phyloP scores from a whole-genome alignment of 768 basidiomycete genomes.

The Mycena polygramma region DNA sequence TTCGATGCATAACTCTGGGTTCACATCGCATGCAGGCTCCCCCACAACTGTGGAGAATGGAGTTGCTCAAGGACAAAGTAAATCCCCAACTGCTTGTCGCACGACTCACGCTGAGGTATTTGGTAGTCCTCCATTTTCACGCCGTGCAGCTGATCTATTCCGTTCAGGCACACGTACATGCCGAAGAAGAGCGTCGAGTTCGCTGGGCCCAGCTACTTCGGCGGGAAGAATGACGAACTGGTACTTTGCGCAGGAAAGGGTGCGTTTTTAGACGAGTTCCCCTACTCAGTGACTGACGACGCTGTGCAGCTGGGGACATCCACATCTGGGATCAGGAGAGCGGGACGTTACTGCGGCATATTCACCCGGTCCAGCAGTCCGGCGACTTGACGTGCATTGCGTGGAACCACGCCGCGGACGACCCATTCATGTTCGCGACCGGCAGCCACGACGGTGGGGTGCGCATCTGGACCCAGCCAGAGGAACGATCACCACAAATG shows the following conservation, averaged over 20 bases:
- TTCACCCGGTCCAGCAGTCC: constrained; percentile 66
- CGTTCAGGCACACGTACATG: constrained; percentile 76
- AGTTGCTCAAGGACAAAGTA: constrained; percentile 69
- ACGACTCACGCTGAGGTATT: constrained; percentile 57
- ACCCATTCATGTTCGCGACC: constrained; percentile 82
- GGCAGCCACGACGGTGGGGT: constrained; percentile 84
- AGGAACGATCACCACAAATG: constrained; percentile 1
- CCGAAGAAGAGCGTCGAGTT: constrained; percentile 78
- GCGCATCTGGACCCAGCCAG: constrained; percentile 74
- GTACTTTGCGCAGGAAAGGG: constrained; percentile 86
- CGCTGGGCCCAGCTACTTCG: constrained; percentile 86
- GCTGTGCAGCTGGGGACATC: constrained; percentile 75
- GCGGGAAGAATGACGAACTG: constrained; percentile 83
- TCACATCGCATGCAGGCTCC: constrained; percentile 61
- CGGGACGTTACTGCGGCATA: constrained; percentile 76
- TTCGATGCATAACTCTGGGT: too few species aligned
- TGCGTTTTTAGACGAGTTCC: constrained; percentile 38
- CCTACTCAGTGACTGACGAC: background rate
- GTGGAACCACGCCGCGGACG: constrained; percentile 78
- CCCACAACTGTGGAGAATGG: constrained; percentile 85
- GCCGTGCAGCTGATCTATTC: constrained; percentile 27
- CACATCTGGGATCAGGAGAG: constrained; percentile 91
- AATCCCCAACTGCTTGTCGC: constrained; percentile 49
- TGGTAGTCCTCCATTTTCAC: background rate
- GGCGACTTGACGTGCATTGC: constrained; percentile 86